Conservation (phyloP, 2,329 filamentous ascomycete genomes). For the Tympanopsis confertula region DNA sequence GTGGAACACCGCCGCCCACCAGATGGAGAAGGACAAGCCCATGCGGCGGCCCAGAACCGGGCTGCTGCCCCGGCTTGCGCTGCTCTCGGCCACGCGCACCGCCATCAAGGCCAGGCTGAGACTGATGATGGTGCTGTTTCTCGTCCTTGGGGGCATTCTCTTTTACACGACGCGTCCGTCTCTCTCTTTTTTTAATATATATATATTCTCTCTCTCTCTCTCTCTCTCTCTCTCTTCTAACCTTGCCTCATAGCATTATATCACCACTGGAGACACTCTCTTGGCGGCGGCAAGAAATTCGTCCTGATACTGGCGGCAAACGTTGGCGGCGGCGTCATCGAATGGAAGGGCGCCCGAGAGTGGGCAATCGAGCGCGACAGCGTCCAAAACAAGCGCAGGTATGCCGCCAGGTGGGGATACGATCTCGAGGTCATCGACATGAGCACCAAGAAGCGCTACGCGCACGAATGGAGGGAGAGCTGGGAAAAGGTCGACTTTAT, state of each 20-base stretch:
- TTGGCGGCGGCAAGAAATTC: constrained; percentile 80
- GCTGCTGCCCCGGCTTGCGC: constrained; percentile 34
- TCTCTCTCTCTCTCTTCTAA: constrained; percentile 2
- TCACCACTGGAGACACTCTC: no score
- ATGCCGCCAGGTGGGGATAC: constrained; percentile 81
- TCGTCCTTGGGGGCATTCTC: constrained; percentile 47
- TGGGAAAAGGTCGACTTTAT: constrained; percentile 98
- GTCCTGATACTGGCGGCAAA: constrained; percentile 92
- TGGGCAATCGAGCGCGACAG: constrained; percentile 98
- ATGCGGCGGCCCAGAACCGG: constrained; percentile 26
- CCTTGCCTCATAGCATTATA: constrained; percentile 12
- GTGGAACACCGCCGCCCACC: constrained; percentile 44
- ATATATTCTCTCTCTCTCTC: constrained; percentile 52
- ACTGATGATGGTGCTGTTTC: constrained; percentile 52
- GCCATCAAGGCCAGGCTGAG: constrained; percentile 37
- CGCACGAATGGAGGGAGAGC: constrained; percentile 96
- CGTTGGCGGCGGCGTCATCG: constrained; percentile 92
- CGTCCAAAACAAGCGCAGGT: constrained; percentile 85
- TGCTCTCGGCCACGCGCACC: constrained; percentile 33
- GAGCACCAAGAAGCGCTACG: constrained; percentile 97
- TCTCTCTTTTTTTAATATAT: constrained; percentile 56
- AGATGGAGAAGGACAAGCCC: constrained; percentile 67
- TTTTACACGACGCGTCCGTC: no score
- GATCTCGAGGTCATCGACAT: constrained; percentile 94
- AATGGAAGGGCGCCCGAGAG: constrained; percentile 93